Evolutionary conservation across 768 basidiomycete species (phyloP), one percentile per base, ranked within the genome.

Genomic region (Lentinula sp.): DNA sequence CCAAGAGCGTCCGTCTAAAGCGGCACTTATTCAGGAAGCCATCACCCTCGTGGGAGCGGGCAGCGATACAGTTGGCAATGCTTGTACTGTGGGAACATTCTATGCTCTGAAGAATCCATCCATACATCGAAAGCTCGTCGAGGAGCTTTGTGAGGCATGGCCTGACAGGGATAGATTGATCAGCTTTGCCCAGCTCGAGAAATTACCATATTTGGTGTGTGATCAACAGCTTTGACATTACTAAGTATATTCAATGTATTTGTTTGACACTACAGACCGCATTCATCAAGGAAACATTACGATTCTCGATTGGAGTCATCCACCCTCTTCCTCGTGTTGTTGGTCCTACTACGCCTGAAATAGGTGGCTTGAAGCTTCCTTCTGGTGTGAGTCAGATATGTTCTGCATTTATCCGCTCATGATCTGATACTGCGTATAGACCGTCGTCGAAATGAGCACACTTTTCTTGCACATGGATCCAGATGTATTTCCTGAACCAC

Each of bases 231-330:
- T 50, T n/a, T 50, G 15, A 35, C 23, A 13, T 55, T 11, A 16
- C 37, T 28, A 28, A 39, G 37, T 8, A 39, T 13, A 51, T 18
- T 37, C 10, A 48, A 23, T 1, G 4, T 4, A 39, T 39, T 3
- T 35, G 16, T 40, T 71, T 67, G 66, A 10, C 13, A 50, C 62
- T 23, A 18, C 55, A 81, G 80, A 77, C 76, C 1, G 79, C 78
- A 5, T 77, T 82, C 28, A 71, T 80, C 37, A 80, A 80, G 59
- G 80, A 82, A 65, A 71, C 78, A 0, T 70, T 81, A 49, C 69
- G 80, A 34, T 70, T 79, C 63, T 70, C 73, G 16, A 73, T 75
- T 61, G 78, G 78, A 9, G 66, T 76, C 3, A 70, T 75, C 7
- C 73, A 68, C 2, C 74, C 75, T 5, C 67, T 78, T 49, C 73